Evolutionary conservation across 768 basidiomycete genomes (phyloP), one percentile per base, ranked within the genome.

Genomic region (Leccinellum albellum): DNA sequence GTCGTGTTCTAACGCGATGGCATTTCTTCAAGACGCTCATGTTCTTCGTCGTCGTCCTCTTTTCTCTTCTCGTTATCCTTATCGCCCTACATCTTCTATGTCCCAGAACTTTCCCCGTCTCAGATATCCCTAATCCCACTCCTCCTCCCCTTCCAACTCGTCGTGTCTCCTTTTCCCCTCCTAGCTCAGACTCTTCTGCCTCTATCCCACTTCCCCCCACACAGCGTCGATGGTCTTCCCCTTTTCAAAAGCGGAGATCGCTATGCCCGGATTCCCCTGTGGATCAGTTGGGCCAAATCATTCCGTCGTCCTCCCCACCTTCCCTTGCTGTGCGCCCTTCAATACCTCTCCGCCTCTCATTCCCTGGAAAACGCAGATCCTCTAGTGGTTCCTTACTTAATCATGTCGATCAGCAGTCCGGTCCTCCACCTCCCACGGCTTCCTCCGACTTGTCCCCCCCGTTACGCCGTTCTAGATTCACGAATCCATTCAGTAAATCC

Each of bases 401-500:
- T 26, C 48, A 37, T 37, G 48, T 55, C 8, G 53, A 50, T 17
- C 20, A 37, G 17, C 23, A n/a, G 4, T 15, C 54, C 29, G 44
- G 40, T 10, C 55, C 21, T 50, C 37, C 37, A 7, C 37, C 37
- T 3, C n/a, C 52, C 2, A 17, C 31, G 9, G 17, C 55, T 17
- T 14, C 55, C 28, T 31, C 49, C 10, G 37, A 12, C 17, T 29
- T 50, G 2, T 55, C 58, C 17, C 50, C 53, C 33, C 56, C 58
- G 10, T 35, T n/a, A 17, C 57, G 51, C 29, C 65, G 62, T 9
- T 32, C 54, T 23, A 56, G 40, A 28, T 70, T 60, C 37, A 29
- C 53, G 12, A 67, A 58, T 45, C 63, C 59, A 14, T 63, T 67
- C 12, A 49, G 29, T 17, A 70, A 58, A 37, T 58, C 32, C 28